These are phyloP conservation scores for Pelargonium nanum DNA, from an alignment of 345 rosid genomes.

Conservation along the genomic window DNA sequence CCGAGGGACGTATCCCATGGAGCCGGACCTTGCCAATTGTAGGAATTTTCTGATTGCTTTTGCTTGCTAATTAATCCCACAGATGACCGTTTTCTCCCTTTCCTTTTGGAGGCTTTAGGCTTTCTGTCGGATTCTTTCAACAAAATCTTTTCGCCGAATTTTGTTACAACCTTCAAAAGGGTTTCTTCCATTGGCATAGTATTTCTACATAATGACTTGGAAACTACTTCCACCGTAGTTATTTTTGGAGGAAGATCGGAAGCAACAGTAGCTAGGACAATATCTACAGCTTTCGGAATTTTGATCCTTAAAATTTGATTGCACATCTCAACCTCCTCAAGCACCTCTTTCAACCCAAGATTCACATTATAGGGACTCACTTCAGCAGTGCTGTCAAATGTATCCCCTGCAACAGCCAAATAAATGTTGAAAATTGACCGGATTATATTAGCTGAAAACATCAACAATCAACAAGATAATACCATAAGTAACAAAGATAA, in stretches of 20 bases:
- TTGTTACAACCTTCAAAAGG: slow-evolving; percentile 46
- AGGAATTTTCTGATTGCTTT: slow-evolving; percentile 22
- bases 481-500: neutral
- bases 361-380: slow-evolving; percentile 19
- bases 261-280: slow-evolving; percentile 41
- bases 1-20: slow-evolving; percentile 77
- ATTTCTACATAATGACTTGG: slow-evolving; percentile 24
- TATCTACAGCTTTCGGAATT: slow-evolving; percentile 45
- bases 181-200: slow-evolving; percentile 65
- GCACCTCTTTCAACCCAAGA: slow-evolving; percentile 60
- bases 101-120: slow-evolving; percentile 53
- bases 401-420: slow-evolving; percentile 18
- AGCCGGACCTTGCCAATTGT: slow-evolving; percentile 70
- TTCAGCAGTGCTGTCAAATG: slow-evolving; percentile 7
- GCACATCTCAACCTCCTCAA: slow-evolving; percentile 24
- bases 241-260: slow-evolving; percentile 31
- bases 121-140: slow-evolving; percentile 60
- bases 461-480: neutral
- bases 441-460: too few relatives aligned
- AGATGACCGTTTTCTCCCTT: slow-evolving; percentile 36
- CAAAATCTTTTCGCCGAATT: slow-evolving; percentile 56
- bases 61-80: slow-evolving; percentile 20
- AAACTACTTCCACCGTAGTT: slow-evolving; percentile 19
- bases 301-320: slow-evolving; percentile 24
- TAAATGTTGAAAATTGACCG: neutral